phyloP scores from a whole-genome alignment of 257 asterid species.

The Lycium ferocissimum region DNA sequence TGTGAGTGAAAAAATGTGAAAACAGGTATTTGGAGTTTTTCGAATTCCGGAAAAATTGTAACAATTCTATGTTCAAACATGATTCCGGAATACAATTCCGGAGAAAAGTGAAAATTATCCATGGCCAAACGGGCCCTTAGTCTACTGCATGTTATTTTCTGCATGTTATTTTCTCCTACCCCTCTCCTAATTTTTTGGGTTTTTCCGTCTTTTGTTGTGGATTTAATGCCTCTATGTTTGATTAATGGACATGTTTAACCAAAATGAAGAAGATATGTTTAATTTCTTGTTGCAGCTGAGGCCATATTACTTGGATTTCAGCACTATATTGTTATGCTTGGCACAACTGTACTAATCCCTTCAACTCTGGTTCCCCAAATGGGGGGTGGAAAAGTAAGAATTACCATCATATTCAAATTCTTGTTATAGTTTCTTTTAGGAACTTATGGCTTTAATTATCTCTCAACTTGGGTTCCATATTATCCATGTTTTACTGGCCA shows the following conservation, averaged over 20 bases:
- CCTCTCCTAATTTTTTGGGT: neutral
- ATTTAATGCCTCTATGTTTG: neutral
- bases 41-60: too few relatives aligned
- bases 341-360: conserved; percentile 93
- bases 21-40: too few relatives aligned
- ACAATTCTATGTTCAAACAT: too few relatives aligned
- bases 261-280: neutral
- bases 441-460: neutral
- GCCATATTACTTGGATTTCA: conserved; percentile 95
- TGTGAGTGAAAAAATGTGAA: too few relatives aligned
- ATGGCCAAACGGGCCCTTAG: neutral
- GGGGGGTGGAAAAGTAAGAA: conserved; percentile 88
- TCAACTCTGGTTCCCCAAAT: conserved; percentile 77
- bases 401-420: neutral
- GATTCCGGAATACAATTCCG: too few relatives aligned
- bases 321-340: conserved; percentile 97
- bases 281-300: conserved; percentile 72
- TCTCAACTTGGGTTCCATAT: neutral
- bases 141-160: neutral
- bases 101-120: too few relatives aligned
- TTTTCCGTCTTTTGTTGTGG: neutral
- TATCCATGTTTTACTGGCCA: conserved; percentile 31
- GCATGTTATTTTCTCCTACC: neutral
- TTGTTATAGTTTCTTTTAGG: neutral
- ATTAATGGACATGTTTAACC: neutral